phyloP scores from a whole-genome alignment of 1,284 basidiomycete genomes.

The Heterobasidion parviporum region DNA sequence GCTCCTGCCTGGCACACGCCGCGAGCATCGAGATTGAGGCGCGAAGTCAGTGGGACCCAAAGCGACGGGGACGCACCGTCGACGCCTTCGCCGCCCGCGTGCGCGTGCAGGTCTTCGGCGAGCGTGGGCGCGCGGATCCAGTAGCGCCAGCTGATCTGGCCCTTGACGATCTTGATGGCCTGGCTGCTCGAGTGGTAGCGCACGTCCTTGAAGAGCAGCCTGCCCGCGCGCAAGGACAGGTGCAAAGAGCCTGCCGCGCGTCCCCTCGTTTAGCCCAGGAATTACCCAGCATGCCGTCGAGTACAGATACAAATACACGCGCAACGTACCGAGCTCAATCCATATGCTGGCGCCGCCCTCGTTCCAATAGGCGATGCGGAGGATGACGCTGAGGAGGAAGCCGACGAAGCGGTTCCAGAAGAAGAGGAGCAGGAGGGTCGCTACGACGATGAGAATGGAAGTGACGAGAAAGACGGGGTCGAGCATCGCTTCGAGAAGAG shows the following conservation, averaged over 20 bases:
- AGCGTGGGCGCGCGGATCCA: constrained; percentile 74
- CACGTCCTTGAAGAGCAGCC: constrained; percentile 80
- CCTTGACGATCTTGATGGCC: constrained; percentile 75
- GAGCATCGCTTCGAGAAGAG: constrained; percentile 32
- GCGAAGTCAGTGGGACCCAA: not conserved
- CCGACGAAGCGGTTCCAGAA: constrained; percentile 84
- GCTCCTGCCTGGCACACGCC: not conserved
- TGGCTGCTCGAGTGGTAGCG: constrained; percentile 88
- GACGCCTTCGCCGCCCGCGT: constrained; percentile 41
- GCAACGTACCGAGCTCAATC: constrained; percentile 59
- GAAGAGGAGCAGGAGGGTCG: constrained; percentile 75
- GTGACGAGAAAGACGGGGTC: constrained; percentile 59
- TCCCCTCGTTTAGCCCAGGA: not conserved
- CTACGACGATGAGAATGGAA: constrained; percentile 64
- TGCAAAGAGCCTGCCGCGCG: constrained; percentile 68
- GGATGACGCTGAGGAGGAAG: constrained; percentile 46
- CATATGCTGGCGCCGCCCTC: constrained; percentile 61
- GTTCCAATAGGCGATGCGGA: constrained; percentile 68
- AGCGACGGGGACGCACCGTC: constrained; percentile 21
- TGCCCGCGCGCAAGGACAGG: constrained; percentile 80
- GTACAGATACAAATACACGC: constrained; percentile 11
- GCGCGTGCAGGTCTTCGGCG: constrained; percentile 50
- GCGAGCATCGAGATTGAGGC: not conserved
- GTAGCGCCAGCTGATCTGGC: constrained; percentile 84
- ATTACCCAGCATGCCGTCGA: not conserved